Base-by-base conservation (phyloP, 1,284 basidiomycete genomes). In the Inonotus obliquus region DNA sequence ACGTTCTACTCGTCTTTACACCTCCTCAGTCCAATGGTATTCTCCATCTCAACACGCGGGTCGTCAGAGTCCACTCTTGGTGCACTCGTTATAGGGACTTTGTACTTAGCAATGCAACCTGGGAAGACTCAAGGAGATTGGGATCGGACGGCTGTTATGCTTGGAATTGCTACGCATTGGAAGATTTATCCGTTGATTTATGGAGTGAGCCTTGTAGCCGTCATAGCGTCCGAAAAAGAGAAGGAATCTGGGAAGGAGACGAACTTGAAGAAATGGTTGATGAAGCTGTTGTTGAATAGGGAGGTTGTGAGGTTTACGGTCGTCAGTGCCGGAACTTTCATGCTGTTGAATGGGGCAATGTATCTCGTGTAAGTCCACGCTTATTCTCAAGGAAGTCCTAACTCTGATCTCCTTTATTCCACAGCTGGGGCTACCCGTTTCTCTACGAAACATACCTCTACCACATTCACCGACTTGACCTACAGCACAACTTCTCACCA, bases 401-500 rank as follows among this genome's bases (percentile, higher is more conserved):
- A 29, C 54, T 48, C 62, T 59, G 60, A 23, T 48, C 57, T 13
- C 56, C 27, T 45, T 53, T 54, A 45, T 39, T 23, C 32, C 32
- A 59, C 67, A 97, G 94, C 64, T 98, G 96, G 95, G 97, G 96
- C 4, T 80, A 89, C 66, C 89, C 95, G 0, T 98, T 98, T 77
- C 76, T 99, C 27, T 82, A 92, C 63, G 89, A 98, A 72, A 91
- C 96, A 0, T 98, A 95, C 74, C 79, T 98, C 17, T 98, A 99
- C 74, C 97, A 99, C 70, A 76, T 96, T 2, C 83, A 88, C 64
- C 85, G 97, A 38, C 84, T 92, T 25, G 97, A 99, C 74, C 95
- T 98, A 70, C 87, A 96, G 58, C 97, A 99, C 77, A 99, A 99
- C 74, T 99, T 99, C 75, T 94, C 94, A 14, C 92, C 95, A 0